Evolutionary conservation across 2,329 filamentous ascomycete genomes (phyloP), one percentile per base, ranked within the genome.

Genomic region (Juglanconis oblonga): DNA sequence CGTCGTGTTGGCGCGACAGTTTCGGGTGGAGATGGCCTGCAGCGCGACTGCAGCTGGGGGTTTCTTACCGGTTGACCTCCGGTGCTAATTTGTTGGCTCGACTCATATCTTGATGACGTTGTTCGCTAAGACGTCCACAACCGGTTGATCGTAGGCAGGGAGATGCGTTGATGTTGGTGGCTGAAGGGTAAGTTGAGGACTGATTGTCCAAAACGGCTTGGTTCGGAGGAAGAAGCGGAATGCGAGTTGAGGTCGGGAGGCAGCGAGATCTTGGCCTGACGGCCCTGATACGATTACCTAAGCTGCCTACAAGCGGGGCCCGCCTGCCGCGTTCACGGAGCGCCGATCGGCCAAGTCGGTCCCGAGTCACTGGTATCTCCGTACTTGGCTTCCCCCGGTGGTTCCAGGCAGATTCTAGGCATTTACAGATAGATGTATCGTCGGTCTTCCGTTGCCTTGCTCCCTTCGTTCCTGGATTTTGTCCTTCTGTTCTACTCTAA

Each of bases 51-150:
- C 38, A 45, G 40, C 51, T 50, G 70, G 65, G 69, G 62, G 65
- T 66, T 61, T 82, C 89, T 74, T 81, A 96, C 92, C 92, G 90
- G 85, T 98, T 98, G 82, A 97, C 93, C 90, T 99, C 95, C 80
- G 95, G 93, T 82, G 93, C 93, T 85, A 98, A 90, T 87, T 97
- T 98, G 81, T 88, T 89, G 82, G 87, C 88, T 82, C 91, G 90
- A 92, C 89, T 96, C 92, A 96, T 96, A 88, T 87, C 89, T 92
- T 87, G 83, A 80, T 79, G 76, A 72, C 62, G 55, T 40, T 61
- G 55, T 50, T 52, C 50, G 56, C 53, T 58, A 42, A 50, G 35
- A 58, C 49, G 36, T 64, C 60, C 45, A 62, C 62, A 54, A 55
- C 56, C 55, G 50, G 53, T 24, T 55, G 59, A 52, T 57, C 44